Evolutionary conservation across 257 asterid genomes (phyloP), one percentile per base, ranked within the genome.

Genomic region (Gardenia jasminoides): DNA sequence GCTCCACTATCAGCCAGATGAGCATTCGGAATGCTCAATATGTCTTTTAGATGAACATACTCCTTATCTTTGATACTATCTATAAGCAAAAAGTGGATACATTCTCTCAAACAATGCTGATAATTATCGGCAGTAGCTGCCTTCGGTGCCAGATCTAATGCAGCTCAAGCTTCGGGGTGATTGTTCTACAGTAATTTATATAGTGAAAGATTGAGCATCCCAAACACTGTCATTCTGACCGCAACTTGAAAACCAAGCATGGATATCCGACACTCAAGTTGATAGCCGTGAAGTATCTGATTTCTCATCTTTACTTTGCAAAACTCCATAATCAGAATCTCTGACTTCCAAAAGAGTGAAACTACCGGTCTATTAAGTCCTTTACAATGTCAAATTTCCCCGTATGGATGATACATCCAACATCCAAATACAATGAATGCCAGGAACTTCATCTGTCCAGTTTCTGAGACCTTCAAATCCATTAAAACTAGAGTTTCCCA

Each of bases 401-500:
- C 56, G 66, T 80, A 72, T 78, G 81, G 33, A 85, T 83, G 52
- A 82, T 85, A 7, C 83, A 80, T 76, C 74, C 85, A 56, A 79
- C 84, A 80, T 83, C 88, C 88, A 88, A 80, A 88, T 74, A 80
- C 91, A 83, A 68, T 88, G 89, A 58, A 82, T 52, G 41, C 91
- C 91, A 69, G 88, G 86, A 31, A 76, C 84, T 75, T 80, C 85
- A 47, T 80, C 85, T 22, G 75, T 82, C 91, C 91, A 88, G 66
- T 76, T 85, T 48, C 78, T 78, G 36, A 88, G 79, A 66, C 80
- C 87, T 80, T 85, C 89, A 70, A 88, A 88, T 41, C 86, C 88
- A 48, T 46, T 74, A 72, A 85, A 85, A 82, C 86, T 83, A 17
- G 26, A 75, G 80, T 68, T 78, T 64, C 58, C 56, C 52, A 48